These are phyloP conservation scores for Coriaria nepalensis DNA, from an alignment of 306 rosid genomes.

Conservation along the genomic window DNA sequence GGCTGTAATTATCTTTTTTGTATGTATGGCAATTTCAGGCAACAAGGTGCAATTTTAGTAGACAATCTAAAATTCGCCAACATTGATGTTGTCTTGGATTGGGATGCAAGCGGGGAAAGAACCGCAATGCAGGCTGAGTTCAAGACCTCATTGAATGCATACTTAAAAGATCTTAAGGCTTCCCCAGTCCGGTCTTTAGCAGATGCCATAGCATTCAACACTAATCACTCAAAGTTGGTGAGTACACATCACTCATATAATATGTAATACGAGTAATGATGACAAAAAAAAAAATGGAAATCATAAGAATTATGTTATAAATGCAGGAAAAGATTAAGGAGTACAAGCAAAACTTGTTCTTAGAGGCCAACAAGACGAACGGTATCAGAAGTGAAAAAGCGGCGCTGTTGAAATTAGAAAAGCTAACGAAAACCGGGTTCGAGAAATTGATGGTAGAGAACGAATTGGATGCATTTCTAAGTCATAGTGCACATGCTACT, in stretches of 20 bases:
- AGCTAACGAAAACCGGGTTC: slow-evolving; percentile 31
- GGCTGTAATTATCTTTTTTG: background rate
- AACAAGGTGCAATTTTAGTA: slow-evolving; percentile 19
- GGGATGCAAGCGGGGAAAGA: slow-evolving; percentile 12
- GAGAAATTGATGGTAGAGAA: slow-evolving; percentile 35
- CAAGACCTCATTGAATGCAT: slow-evolving; percentile 17
- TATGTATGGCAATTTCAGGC: background rate
- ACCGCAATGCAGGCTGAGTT: slow-evolving; percentile 14
- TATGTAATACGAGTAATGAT: too few species aligned
- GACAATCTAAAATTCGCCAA: slow-evolving; percentile 20
- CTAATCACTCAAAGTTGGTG: slow-evolving; percentile 16
- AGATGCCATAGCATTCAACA: slow-evolving; percentile 19
- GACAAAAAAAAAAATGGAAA: too few species aligned
- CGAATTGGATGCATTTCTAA: slow-evolving; percentile 37
- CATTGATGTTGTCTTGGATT: slow-evolving; percentile 12
- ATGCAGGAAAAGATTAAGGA: slow-evolving; percentile 23
- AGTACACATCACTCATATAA: too few species aligned
- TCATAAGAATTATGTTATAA: too few species aligned
- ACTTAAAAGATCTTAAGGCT: slow-evolving; percentile 13
- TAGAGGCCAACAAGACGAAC: slow-evolving; percentile 29
- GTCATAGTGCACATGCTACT: slow-evolving; percentile 6
- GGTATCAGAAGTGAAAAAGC: slow-evolving; percentile 33
- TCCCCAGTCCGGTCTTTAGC: slow-evolving; percentile 16
- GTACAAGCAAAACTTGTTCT: slow-evolving; percentile 34
- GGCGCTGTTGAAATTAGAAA: slow-evolving; percentile 20